Evolutionary conservation across 1,284 basidiomycete species (phyloP).

Genomic region (Cystobasidiaceae sp.): DNA sequence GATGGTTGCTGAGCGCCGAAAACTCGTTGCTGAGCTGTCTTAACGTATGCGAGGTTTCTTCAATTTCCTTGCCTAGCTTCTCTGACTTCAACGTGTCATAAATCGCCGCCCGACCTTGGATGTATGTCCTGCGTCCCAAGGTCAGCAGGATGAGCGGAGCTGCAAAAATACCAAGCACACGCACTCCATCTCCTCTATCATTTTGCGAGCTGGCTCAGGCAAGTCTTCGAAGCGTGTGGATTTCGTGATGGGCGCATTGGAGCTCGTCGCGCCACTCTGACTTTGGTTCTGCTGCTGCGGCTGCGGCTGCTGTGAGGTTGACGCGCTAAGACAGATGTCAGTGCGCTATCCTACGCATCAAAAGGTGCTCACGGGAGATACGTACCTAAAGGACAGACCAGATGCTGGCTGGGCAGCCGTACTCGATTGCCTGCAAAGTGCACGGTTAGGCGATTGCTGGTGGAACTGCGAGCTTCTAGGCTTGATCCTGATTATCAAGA

Average conservation of each 20-base stretch:
- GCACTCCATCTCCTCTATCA: conserved; percentile 67
- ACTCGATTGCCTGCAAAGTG: too few relatives aligned
- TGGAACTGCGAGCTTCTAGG: neutral
- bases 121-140: conserved; percentile 55
- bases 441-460: too few relatives aligned
- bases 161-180: conserved; percentile 36
- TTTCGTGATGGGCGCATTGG: conserved; percentile 55
- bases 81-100: conserved; percentile 68
- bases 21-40: conserved; percentile 61
- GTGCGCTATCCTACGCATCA: neutral
- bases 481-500: neutral
- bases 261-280: conserved; percentile 28
- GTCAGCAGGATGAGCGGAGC: neutral
- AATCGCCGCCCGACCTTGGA: conserved; percentile 69
- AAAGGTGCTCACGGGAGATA: too few relatives aligned
- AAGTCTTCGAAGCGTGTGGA: conserved; percentile 77
- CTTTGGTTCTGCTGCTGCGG: conserved; percentile 37
- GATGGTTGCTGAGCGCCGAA: conserved; percentile 4
- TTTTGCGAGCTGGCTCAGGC: conserved; percentile 61
- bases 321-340: neutral
- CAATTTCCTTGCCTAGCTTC: conserved; percentile 66
- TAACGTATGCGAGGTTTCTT: conserved; percentile 63
- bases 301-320: conserved; percentile 17
- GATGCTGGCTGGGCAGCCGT: too few relatives aligned
- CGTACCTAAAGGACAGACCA: too few relatives aligned